phyloP scores from a whole-genome alignment of 495 filamentous ascomycete genomes.

The Penicillium herquei region DNA sequence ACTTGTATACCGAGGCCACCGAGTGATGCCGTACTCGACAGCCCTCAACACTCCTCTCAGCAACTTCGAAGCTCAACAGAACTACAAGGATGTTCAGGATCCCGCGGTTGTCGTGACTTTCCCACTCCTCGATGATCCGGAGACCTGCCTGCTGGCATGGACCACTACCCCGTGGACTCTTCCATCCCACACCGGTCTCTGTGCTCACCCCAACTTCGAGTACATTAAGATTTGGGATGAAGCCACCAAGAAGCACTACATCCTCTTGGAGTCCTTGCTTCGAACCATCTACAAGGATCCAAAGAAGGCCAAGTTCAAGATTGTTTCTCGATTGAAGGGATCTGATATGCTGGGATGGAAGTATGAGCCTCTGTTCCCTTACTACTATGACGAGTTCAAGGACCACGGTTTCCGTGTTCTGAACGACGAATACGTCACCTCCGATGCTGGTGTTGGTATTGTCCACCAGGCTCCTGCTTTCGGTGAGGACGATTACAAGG shows the following conservation, averaged over 20 bases:
- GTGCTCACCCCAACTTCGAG: constrained; percentile 85
- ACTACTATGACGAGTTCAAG: constrained; percentile 93
- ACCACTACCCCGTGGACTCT: constrained; percentile 95
- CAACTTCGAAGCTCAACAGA: constrained; percentile 92
- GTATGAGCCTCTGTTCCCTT: constrained; percentile 88
- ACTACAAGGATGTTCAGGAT: constrained; percentile 91
- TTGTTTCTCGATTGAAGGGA: constrained; percentile 78
- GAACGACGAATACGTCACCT: constrained; percentile 85
- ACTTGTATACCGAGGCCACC: constrained; percentile 82
- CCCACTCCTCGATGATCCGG: constrained; percentile 71
- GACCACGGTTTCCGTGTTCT: constrained; percentile 81
- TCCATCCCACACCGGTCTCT: constrained; percentile 78
- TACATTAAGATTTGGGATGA: constrained; percentile 91
- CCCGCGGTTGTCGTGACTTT: constrained; percentile 90
- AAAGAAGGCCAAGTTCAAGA: constrained; percentile 95
- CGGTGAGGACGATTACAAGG: constrained; percentile 94
- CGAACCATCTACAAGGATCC: constrained; percentile 90
- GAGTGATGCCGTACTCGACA: constrained; percentile 94
- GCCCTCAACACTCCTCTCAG: constrained; percentile 85
- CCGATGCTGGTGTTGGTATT: constrained; percentile 90
- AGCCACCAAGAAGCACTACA: constrained; percentile 76
- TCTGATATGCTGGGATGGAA: constrained; percentile 88
- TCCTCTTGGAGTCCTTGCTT: constrained; percentile 82
- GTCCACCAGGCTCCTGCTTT: constrained; percentile 95
- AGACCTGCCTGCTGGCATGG: constrained; percentile 80